Evolutionary conservation across 768 basidiomycete genomes (phyloP), one percentile per base, ranked within the genome.

Genomic region (Hydnomerulius pinastri): DNA sequence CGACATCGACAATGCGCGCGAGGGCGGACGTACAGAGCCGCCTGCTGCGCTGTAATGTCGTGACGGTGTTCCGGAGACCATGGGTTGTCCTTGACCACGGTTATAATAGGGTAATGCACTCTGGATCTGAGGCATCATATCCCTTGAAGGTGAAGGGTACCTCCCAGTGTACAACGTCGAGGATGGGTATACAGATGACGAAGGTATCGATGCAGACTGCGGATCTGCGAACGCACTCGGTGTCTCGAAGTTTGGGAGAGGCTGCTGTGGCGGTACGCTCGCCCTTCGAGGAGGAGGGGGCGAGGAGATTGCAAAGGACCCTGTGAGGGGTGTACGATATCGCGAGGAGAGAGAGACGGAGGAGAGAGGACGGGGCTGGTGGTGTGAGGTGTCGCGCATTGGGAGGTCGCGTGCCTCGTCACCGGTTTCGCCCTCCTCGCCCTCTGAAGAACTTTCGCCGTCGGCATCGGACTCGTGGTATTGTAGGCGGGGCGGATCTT

Each of bases 301-400:
- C 6, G 82, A 76, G 4, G 85, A 81, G 61, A 83, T 72, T 15
- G 80, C 73, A 10, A 81, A 66, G 13, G 87, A 85, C 32, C 81
- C 78, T 12, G 80, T 77, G 62, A 85, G 75, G 6, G 90, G 91
- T 25, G 90, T 92, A 46, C 85, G 88, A 63, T 92, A 92, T 40
- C 84, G 80, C 2, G 87, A 85, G 2, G 91, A 91, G 41, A 85
- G 64, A 27, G 62, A 64, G 15, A 54, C 17, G 15, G 91, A 87
- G n/a, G 90, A 92, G 18, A 79, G 78, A 4, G 91, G 86, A 18
- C 90, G 81, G 17, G 55, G 57, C 39, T 58, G 66, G 25, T 67
- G 65, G 48, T n/a, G n/a, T n/a, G 73, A 72, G 38, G 73, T 59
- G 41, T 77, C 76, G 33, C 73, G 66, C 40, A 65, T 44, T 69